These are phyloP conservation scores for Thozetella sp. DNA, from an alignment of 495 filamentous ascomycete species.

Conservation along the genomic window DNA sequence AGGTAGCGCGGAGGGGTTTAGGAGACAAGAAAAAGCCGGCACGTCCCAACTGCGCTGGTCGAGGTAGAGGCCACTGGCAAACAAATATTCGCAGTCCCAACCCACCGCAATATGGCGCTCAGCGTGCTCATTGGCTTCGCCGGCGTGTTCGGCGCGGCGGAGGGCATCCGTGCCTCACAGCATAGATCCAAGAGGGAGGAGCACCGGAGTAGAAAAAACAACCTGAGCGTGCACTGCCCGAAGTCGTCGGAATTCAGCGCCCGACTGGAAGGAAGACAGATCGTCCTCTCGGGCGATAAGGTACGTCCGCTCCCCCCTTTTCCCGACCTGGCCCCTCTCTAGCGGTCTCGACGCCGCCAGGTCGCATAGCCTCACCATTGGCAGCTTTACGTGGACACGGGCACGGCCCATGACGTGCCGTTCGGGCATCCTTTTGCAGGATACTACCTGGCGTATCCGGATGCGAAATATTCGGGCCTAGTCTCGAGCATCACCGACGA, in stretches of 20 bases:
- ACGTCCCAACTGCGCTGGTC: too few species aligned
- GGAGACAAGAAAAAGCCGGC: not conserved
- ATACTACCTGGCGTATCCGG: constrained; percentile 52
- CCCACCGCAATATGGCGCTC: constrained; percentile 24
- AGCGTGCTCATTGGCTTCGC: constrained; percentile 52
- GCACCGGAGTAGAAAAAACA: constrained; percentile 49
- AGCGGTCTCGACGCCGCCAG: too few species aligned
- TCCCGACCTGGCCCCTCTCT: too few species aligned
- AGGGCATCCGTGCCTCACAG: constrained; percentile 51
- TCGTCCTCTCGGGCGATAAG: constrained; percentile 45
- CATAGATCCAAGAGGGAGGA: constrained; percentile 42
- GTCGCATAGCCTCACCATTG: too few species aligned
- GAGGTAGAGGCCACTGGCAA: too few species aligned
- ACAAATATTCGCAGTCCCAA: too few species aligned
- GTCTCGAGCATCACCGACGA: constrained; percentile 50
- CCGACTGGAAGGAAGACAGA: constrained; percentile 41
- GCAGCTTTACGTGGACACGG: constrained; percentile 38
- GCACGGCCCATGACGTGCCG: constrained; percentile 24
- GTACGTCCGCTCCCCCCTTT: constrained; percentile 21
- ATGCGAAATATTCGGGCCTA: constrained; percentile 43
- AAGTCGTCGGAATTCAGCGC: constrained; percentile 37
- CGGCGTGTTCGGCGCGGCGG: constrained; percentile 50
- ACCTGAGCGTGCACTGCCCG: constrained; percentile 45
- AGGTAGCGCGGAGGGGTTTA: not conserved
- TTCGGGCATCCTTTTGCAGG: constrained; percentile 51